Evolutionary conservation across 2,329 filamentous ascomycete species (phyloP).

Genomic region (Colletotrichum falcatum): DNA sequence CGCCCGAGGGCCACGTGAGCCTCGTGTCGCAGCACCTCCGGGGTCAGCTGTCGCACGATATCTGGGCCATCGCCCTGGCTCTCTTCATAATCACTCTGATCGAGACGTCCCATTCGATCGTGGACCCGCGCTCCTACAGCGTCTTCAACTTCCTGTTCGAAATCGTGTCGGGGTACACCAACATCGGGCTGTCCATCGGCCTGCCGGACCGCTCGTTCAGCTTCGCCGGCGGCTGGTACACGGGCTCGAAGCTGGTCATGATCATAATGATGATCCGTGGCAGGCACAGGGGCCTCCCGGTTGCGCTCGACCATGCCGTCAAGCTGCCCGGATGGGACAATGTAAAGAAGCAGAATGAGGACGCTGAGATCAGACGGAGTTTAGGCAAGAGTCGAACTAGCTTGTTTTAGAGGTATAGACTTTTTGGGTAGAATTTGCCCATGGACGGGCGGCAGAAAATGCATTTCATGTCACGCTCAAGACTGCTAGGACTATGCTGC

Average conservation of each 20-base stretch:
- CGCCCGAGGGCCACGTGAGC: constrained; percentile 54
- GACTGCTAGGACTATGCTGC: no score
- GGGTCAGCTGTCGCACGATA: constrained; percentile 73
- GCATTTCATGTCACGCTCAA: no score
- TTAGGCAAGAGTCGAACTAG: constrained; percentile 14
- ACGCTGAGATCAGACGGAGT: constrained; percentile 29
- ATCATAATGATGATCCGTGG: constrained; percentile 68
- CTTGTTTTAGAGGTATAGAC: background rate
- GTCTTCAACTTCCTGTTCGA: constrained; percentile 72
- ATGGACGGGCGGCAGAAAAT: no score
- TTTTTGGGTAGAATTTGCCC: background rate
- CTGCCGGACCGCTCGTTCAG: constrained; percentile 65
- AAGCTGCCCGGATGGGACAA: constrained; percentile 53
- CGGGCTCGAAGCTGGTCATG: constrained; percentile 68
- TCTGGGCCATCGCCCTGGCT: constrained; percentile 75
- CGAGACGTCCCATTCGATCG: constrained; percentile 66
- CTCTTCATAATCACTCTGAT: constrained; percentile 71
- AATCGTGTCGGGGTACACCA: constrained; percentile 68
- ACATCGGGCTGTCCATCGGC: constrained; percentile 70
- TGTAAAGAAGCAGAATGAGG: constrained; percentile 48
- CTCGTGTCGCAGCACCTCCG: constrained; percentile 69
- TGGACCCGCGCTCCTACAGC: constrained; percentile 64
- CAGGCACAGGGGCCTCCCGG: constrained; percentile 66
- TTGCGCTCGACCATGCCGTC: constrained; percentile 66
- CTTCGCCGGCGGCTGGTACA: constrained; percentile 66